Evolutionary conservation across 2,329 filamentous ascomycete genomes (phyloP).

Genomic region (Botrytis pseudocinerea): DNA sequence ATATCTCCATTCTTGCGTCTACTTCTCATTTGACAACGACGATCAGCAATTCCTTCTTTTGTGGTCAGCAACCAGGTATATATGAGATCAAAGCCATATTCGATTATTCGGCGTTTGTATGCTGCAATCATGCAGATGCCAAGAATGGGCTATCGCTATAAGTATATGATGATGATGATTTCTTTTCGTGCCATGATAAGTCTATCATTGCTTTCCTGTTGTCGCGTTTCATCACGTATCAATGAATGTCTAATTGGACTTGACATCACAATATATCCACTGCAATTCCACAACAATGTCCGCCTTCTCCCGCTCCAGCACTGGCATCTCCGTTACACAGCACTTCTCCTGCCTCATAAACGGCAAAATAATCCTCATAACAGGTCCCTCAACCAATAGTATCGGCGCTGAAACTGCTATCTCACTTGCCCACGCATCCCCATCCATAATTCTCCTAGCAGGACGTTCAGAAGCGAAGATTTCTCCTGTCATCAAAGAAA

Average conservation of each 20-base stretch:
- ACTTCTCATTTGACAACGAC: neutral
- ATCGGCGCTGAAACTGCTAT: constrained; percentile 31
- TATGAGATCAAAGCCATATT: constrained; percentile 1
- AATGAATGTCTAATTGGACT: neutral
- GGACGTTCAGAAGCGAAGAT: constrained; percentile 31
- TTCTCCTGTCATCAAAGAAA: constrained; percentile 29
- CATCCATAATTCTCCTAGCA: constrained; percentile 28
- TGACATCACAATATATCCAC: neutral
- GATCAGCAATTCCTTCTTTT: neutral
- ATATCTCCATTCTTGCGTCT: neutral
- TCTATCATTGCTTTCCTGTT: neutral
- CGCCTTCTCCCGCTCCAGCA: neutral
- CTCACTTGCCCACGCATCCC: constrained; percentile 33
- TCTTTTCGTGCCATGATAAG: neutral
- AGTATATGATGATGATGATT: neutral
- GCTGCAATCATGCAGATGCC: constrained; percentile 12
- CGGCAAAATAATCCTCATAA: constrained; percentile 27
- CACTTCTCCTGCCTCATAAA: constrained; percentile 5
- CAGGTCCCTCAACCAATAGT: constrained; percentile 27
- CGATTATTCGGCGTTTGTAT: neutral
- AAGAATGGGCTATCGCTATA: neutral
- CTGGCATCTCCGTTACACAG: neutral
- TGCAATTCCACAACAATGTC: neutral
- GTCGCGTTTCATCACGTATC: neutral
- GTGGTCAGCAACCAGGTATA: neutral